Percentiles rank a stretch among this genome's conserved stretches.
Evolutionary conservation across 371 early-diverging fungal species (phyloP).

Genomic region (Lichtheimia hyalospora): DNA sequence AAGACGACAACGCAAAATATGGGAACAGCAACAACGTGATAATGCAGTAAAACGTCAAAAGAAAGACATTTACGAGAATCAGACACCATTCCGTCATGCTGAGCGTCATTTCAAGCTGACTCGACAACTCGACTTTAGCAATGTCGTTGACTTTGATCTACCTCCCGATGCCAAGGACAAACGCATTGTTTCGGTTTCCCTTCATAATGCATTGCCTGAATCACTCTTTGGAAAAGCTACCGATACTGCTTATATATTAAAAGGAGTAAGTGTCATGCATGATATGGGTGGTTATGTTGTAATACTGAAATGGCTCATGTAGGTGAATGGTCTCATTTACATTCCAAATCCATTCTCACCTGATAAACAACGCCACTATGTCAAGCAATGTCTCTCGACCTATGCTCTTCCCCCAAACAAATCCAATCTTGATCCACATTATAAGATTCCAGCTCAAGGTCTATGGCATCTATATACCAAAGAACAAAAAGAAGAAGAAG

Average conservation of each 20-base stretch:
- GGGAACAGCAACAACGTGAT: conserved; percentile 30
- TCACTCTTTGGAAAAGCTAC: background rate
- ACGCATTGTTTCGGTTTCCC: background rate
- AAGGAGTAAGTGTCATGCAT: conserved; percentile 3
- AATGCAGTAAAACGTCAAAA: conserved; percentile 24
- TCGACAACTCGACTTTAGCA: conserved; percentile 55
- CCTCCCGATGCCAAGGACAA: conserved; percentile 19
- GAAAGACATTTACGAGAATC: conserved; percentile 43
- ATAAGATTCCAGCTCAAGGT: conserved; percentile 61
- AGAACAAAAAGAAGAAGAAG: conserved; percentile 24
- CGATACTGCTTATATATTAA: background rate
- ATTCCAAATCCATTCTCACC: conserved; percentile 76
- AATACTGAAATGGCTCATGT: background rate
- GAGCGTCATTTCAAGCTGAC: conserved; percentile 72
- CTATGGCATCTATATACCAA: conserved; percentile 66
- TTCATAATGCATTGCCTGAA: background rate
- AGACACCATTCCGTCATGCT: conserved; percentile 78
- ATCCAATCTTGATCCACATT: conserved; percentile 85
- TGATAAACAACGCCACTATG: conserved; percentile 61
- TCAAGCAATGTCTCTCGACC: conserved; percentile 63
- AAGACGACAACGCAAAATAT: conserved; percentile 46
- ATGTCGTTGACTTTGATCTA: conserved; percentile 57
- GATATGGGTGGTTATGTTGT: background rate
- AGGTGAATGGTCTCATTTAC: conserved; percentile 59
- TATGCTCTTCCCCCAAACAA: conserved; percentile 76